These are phyloP conservation scores for Alternaria viburni DNA, from an alignment of 2,329 filamentous ascomycete species.

Conservation along the genomic window DNA sequence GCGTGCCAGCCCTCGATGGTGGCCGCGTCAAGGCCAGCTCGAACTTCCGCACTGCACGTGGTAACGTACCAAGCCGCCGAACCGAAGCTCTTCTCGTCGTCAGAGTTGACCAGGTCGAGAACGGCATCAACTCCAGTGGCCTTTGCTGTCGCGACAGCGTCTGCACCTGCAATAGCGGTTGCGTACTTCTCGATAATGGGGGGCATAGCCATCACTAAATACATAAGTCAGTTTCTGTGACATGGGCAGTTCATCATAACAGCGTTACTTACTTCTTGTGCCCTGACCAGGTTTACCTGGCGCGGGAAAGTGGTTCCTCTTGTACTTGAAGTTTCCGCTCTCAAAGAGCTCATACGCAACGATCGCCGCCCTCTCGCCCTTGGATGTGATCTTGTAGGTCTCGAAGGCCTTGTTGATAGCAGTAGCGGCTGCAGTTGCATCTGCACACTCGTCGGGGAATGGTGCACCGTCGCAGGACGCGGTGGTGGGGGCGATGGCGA, in stretches of 20 bases:
- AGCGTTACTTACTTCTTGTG: slow-evolving; percentile 50
- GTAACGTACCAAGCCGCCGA: slow-evolving; percentile 67
- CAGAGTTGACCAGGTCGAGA: slow-evolving; percentile 57
- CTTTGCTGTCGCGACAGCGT: slow-evolving; percentile 39
- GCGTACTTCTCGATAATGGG: slow-evolving; percentile 62
- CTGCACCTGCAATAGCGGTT: slow-evolving; percentile 49
- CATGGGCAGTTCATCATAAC: no score
- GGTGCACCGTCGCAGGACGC: slow-evolving; percentile 57
- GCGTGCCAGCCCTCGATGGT: slow-evolving; percentile 57
- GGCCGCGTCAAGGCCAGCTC: slow-evolving; percentile 54
- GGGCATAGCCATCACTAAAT: slow-evolving; percentile 62
- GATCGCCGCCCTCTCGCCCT: slow-evolving; percentile 71
- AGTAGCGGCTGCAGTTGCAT: slow-evolving; percentile 64
- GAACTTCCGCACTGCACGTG: slow-evolving; percentile 57
- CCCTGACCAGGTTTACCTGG: slow-evolving; percentile 68
- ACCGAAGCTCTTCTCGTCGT: slow-evolving; percentile 60
- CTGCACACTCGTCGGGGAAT: slow-evolving; percentile 63
- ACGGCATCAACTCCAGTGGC: slow-evolving; percentile 51
- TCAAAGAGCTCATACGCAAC: slow-evolving; percentile 76
- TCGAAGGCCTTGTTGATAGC: slow-evolving; percentile 63
- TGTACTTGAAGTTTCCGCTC: slow-evolving; percentile 72
- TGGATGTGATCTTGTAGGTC: slow-evolving; percentile 61
- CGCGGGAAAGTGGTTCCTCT: slow-evolving; percentile 66
- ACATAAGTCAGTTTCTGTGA: not conserved
- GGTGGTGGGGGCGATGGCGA: slow-evolving; percentile 64